These are phyloP conservation scores for Cyclocybe cylindracea DNA, from an alignment of 768 basidiomycete genomes.

Conservation along the genomic window DNA sequence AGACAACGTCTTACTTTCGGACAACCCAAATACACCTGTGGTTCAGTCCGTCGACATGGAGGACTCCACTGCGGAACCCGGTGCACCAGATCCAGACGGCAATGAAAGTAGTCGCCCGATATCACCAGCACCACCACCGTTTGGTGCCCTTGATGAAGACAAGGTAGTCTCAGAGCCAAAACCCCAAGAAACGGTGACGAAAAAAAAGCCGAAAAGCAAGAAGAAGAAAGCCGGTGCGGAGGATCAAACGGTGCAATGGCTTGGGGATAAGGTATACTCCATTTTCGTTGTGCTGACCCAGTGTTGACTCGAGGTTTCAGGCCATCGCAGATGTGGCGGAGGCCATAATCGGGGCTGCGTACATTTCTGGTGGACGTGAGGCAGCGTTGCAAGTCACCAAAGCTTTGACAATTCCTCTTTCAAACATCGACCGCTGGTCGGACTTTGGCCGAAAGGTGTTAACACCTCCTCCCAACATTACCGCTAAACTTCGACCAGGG, in stretches of 20 bases:
- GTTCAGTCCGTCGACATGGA: background rate
- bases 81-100: background rate
- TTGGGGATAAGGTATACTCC: conserved; percentile 73
- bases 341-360: conserved; percentile 83
- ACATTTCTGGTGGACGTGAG: conserved; percentile 71
- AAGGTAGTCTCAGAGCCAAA: background rate
- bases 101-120: background rate
- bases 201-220: conserved; percentile 30
- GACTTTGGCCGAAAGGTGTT: conserved; percentile 62
- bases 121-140: background rate
- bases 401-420: conserved; percentile 65
- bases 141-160: background rate
- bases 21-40: background rate
- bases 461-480: conserved; percentile 42
- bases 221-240: conserved; percentile 37
- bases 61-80: background rate
- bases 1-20: background rate
- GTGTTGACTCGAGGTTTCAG: conserved; percentile 33
- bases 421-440: conserved; percentile 64
- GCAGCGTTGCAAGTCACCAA: conserved; percentile 65
- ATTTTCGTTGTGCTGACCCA: background rate
- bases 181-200: conserved; percentile 9
- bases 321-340: conserved; percentile 84
- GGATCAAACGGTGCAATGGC: conserved; percentile 42
- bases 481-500: conserved; percentile 45